Evolutionary conservation across 1,139 yeast genomes (phyloP).

Genomic region (Zygotorulaspora mrakii): DNA sequence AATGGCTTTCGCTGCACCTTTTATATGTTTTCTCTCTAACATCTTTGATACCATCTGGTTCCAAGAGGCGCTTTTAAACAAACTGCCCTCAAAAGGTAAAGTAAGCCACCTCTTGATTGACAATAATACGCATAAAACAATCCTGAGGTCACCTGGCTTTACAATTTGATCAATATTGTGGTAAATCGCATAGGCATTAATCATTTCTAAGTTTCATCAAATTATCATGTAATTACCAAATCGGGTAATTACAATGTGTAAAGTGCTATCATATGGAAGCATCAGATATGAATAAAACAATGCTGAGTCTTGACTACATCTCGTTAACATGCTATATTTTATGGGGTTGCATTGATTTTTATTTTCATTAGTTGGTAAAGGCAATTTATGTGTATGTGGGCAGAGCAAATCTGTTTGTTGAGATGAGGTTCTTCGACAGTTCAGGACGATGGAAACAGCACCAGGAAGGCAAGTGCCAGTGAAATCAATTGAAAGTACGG

Average conservation of each 20-base stretch:
- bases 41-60: too few species aligned
- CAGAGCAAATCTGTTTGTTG: background rate
- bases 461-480: background rate
- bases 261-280: constrained; percentile 1
- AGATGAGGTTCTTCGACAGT: background rate
- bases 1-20: too few species aligned
- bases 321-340: background rate
- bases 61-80: background rate
- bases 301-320: background rate
- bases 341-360: background rate
- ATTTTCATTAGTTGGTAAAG: background rate
- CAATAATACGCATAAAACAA: background rate
- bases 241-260: constrained; percentile 13
- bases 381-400: background rate
- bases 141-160: background rate
- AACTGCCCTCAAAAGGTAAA: background rate
- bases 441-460: too few species aligned
- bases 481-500: too few species aligned
- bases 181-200: background rate
- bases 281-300: constrained; percentile 3
- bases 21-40: too few species aligned
- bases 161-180: background rate
- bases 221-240: constrained; percentile 13
- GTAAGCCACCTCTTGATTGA: background rate
- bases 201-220: background rate